Evolutionary conservation across 176 grass and related monocot genomes (phyloP), one percentile per base, ranked within the genome.

Genomic region (Avena eriantha): DNA sequence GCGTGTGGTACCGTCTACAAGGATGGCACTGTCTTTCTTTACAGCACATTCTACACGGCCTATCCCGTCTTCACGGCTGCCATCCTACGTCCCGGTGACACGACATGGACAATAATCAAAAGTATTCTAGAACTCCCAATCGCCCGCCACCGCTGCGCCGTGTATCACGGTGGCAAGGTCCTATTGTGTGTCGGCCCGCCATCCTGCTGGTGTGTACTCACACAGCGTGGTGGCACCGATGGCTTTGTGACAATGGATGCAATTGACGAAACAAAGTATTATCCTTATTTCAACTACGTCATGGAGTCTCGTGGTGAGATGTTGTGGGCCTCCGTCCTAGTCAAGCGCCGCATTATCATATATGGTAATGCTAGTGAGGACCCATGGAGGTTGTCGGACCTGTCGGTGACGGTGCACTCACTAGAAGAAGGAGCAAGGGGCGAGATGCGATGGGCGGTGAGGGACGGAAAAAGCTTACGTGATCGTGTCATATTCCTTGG

Each of bases 241-340:
- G 15, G 17, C 19, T 36, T 41, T 18, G 17, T 8, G 0, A 21
- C 34, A 18, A 41, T 8, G 67, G 34, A 10, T 41, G 17, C 18
- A 5, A 2, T 0, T 2, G 9, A 12, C 3, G 67, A 69, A 0
- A 0, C 10, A 21, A 2, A 21, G 0, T 21, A 69, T 8, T 4
- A 2, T 41, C 34, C 19, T 5, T 34, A 69, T 4, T 11, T 8
- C 1, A 21, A 19, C 67, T 69, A 69, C 67, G 19, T 41, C 34
- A 21, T 69, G 34, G 67, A 69, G 67, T 21, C 67, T 2, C 8
- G 10, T 19, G 67, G 34, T 21, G 67, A 41, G 17, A 5, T 69
- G 34, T 19, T 69, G 34, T 69, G 18, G 34, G 67, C 34, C 15
- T 69, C 8, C 9, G 34, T 69, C 67, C 4, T 41, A 8, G 17